These are phyloP conservation scores for Ambrosiella cleistominuta DNA, from an alignment of 2,329 filamentous ascomycete genomes.

Conservation along the genomic window DNA sequence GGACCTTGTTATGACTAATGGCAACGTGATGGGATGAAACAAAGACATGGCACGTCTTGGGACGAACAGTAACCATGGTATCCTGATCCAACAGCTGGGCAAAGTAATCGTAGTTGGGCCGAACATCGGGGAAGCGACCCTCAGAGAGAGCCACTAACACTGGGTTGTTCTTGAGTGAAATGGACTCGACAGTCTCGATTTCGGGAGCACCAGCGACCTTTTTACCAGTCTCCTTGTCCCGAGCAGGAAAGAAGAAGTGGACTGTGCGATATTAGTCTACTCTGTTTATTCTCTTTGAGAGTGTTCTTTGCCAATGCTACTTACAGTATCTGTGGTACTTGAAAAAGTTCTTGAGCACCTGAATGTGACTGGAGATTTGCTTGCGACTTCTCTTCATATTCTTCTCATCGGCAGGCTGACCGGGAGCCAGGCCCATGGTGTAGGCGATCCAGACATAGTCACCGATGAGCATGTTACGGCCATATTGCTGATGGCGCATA, in stretches of 20 bases:
- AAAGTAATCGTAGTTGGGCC: constrained; percentile 46
- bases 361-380: constrained; percentile 54
- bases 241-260: constrained; percentile 42
- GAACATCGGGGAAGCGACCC: constrained; percentile 36
- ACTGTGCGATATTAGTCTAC: constrained; percentile 21
- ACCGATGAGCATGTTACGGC: constrained; percentile 53
- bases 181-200: constrained; percentile 22
- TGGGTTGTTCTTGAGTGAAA: constrained; percentile 46
- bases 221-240: constrained; percentile 34
- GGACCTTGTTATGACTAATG: constrained; percentile 30
- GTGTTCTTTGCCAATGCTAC: constrained; percentile 17
- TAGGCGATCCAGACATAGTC: constrained; percentile 46
- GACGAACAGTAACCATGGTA: constrained; percentile 33
- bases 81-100: constrained; percentile 37
- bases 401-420: constrained; percentile 26
- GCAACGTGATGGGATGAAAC: constrained; percentile 35
- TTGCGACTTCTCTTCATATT: constrained; percentile 33
- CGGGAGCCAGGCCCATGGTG: constrained; percentile 27
- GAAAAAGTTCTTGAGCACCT: constrained; percentile 52
- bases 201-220: constrained; percentile 19
- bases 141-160: constrained; percentile 45
- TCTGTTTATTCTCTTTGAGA: neutral
- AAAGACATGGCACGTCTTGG: constrained; percentile 42
- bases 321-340: constrained; percentile 44
- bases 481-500: constrained; percentile 44